A percentile compares a stretch with the other conserved stretches of the same genome.
These are phyloP conservation scores for Hawksworthiomyces lignivorus DNA, from an alignment of 2,329 filamentous ascomycete genomes.

Conservation along the genomic window DNA sequence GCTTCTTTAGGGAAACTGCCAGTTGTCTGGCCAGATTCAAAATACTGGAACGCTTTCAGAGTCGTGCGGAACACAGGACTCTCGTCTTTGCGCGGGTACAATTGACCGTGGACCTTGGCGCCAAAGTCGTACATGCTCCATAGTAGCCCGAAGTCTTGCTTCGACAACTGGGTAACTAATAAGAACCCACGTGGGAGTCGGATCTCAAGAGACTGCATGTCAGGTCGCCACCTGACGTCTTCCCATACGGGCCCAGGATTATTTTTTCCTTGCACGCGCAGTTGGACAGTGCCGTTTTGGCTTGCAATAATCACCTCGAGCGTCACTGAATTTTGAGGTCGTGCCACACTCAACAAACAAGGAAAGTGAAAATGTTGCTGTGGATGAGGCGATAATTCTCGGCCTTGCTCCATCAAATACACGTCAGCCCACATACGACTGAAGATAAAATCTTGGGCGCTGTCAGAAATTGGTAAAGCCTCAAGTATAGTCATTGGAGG, in stretches of 20 bases:
- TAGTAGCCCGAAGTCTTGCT: constrained; percentile 69
- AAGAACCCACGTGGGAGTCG: constrained; percentile 69
- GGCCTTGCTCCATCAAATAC: constrained; percentile 65
- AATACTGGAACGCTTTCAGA: constrained; percentile 71
- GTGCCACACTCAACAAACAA: constrained; percentile 67
- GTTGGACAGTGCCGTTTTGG: constrained; percentile 69
- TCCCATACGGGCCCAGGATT: constrained; percentile 68
- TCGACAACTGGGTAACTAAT: constrained; percentile 61
- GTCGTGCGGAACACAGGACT: constrained; percentile 59
- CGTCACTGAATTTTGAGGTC: constrained; percentile 60
- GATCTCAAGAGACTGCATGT: constrained; percentile 57
- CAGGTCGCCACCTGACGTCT: constrained; percentile 71
- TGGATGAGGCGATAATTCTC: constrained; percentile 36
- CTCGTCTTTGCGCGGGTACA: constrained; percentile 65
- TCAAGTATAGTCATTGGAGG: constrained; percentile 51
- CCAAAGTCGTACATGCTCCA: constrained; percentile 85
- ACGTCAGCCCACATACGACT: constrained; percentile 69
- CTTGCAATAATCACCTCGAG: constrained; percentile 69
- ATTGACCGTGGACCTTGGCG: constrained; percentile 62
- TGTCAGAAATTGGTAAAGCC: constrained; percentile 71
- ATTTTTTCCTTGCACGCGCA: constrained; percentile 63
- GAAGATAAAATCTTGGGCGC: constrained; percentile 65
- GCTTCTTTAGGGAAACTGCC: constrained; percentile 69
- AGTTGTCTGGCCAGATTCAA: constrained; percentile 63
- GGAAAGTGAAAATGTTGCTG: constrained; percentile 58